Base-by-base conservation (phyloP, 2,329 filamentous ascomycete genomes). In the Grosmannia clavigera region DNA sequence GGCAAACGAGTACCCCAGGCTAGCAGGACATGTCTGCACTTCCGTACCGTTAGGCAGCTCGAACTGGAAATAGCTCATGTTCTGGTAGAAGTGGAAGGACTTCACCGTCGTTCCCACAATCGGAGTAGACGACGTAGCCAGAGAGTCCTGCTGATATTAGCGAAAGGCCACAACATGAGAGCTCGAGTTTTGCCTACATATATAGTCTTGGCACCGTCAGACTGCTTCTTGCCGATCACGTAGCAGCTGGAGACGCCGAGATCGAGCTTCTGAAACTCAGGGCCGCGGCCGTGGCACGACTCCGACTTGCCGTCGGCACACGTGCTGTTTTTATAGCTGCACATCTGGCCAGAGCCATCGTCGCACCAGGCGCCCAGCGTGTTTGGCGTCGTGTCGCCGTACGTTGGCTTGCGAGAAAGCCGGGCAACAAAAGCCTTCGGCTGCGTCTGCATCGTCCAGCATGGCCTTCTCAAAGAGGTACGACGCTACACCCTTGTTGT, bases 401-500 rank as follows among this genome's bases (percentile, higher is more conserved):
- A 96, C 90, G 65, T 87, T 96, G 12, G 92, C 84, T 70, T 96
- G 92, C 0, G 90, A 94, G 71, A 96, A 96, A 97, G 5, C 90
- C 92, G 3, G 3, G 92, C 91, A 1, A 96, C 88, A 66, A 95
- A 95, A 96, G 11, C 79, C 81, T 2, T 83, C 75, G 0, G 81
- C 79, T 40, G 84, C 83, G 22, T 75, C 77, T 1, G 75, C 68
- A 22, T 82, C 77, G n/a, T 71, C 72, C 2, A 74, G 70, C 56
- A 87, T 78, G 58, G 81, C 84, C 65, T 87, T 81, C 70, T 97
- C 92, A 58, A 96, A 86, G 14, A 96, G 76, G 69, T 87, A 87
- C 0, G 92, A 88, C 2, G 92, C 92, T 7, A 96, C 90, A 14
- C 92, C 92, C 74, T 97, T 97, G 76, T 97, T 97, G 71, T 97